Conservation (phyloP, 768 basidiomycete species). For the Porpolomopsis calyptriformis region DNA sequence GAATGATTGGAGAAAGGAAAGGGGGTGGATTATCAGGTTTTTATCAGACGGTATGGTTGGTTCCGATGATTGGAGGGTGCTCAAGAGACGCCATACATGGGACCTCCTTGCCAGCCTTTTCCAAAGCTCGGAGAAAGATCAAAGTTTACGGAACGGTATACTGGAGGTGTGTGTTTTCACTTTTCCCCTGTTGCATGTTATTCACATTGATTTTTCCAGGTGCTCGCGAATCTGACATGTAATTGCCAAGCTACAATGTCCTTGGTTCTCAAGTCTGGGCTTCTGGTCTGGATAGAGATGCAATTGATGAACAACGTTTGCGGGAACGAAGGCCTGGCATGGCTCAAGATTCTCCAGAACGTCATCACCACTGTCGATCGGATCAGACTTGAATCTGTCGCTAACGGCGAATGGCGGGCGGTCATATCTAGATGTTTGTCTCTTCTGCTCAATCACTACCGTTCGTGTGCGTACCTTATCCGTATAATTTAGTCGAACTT, state of each 20-base stretch:
- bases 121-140: constrained; percentile 51
- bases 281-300: constrained; percentile 78
- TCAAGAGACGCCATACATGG: constrained; percentile 80
- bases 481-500: background rate
- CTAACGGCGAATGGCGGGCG: constrained; percentile 50
- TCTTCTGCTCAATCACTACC: constrained; percentile 25
- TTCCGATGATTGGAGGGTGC: constrained; percentile 68
- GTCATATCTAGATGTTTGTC: constrained; percentile 43
- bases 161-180: constrained; percentile 44
- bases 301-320: constrained; percentile 34
- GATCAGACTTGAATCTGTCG: constrained; percentile 42
- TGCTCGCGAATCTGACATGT: constrained; percentile 65
- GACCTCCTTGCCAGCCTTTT: constrained; percentile 77
- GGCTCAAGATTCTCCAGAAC: constrained; percentile 60
- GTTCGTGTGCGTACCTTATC: constrained; percentile 17
- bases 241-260: constrained; percentile 60
- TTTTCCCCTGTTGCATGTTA: constrained; percentile 7
- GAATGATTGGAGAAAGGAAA: constrained; percentile 78
- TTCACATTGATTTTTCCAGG: constrained; percentile 28
- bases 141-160: constrained; percentile 42
- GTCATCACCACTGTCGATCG: constrained; percentile 41
- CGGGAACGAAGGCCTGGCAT: constrained; percentile 39
- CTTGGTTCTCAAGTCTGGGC: constrained; percentile 57
- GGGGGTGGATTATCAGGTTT: constrained; percentile 82
- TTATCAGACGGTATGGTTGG: constrained; percentile 71